These are phyloP conservation scores for Exophiala aquamarina DNA, from an alignment of 2,329 filamentous ascomycete species.

Conservation along the genomic window DNA sequence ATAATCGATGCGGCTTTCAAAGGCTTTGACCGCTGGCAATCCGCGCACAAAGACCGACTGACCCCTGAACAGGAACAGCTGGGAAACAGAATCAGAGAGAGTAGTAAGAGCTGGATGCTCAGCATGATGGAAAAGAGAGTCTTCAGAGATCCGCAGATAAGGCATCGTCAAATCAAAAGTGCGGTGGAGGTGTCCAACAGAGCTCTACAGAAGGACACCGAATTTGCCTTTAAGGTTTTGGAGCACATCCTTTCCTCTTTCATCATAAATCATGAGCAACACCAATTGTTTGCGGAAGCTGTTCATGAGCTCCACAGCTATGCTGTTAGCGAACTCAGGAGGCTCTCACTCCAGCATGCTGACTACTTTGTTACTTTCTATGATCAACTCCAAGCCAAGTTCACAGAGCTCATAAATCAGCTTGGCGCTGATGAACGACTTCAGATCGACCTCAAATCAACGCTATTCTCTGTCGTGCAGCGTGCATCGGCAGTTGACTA, in stretches of 20 bases:
- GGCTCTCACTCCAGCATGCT: constrained; percentile 85
- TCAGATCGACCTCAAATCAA: constrained; percentile 81
- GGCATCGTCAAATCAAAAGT: constrained; percentile 77
- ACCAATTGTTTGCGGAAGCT: constrained; percentile 76
- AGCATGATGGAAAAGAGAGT: constrained; percentile 39
- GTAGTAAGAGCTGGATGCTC: constrained; percentile 42
- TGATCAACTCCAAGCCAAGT: constrained; percentile 77
- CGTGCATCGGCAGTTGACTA: constrained; percentile 74
- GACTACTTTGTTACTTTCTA: constrained; percentile 88
- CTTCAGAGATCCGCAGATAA: constrained; percentile 73
- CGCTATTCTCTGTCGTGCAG: constrained; percentile 94
- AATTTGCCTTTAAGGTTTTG: constrained; percentile 83
- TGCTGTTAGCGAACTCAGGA: constrained; percentile 82
- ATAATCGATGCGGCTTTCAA: constrained; percentile 86
- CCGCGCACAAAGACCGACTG: constrained; percentile 43
- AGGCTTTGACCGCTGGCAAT: constrained; percentile 81
- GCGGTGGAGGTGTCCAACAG: constrained; percentile 82
- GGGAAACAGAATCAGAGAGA: constrained; percentile 38
- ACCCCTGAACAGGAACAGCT: constrained; percentile 50
- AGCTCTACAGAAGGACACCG: constrained; percentile 72
- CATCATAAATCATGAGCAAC: constrained; percentile 69
- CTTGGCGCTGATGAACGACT: constrained; percentile 77
- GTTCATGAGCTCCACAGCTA: constrained; percentile 85
- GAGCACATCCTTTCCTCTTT: constrained; percentile 87
- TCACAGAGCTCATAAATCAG: constrained; percentile 75